Evolutionary conservation across 345 rosid genomes (phyloP).

Genomic region (Balakata baccata): DNA sequence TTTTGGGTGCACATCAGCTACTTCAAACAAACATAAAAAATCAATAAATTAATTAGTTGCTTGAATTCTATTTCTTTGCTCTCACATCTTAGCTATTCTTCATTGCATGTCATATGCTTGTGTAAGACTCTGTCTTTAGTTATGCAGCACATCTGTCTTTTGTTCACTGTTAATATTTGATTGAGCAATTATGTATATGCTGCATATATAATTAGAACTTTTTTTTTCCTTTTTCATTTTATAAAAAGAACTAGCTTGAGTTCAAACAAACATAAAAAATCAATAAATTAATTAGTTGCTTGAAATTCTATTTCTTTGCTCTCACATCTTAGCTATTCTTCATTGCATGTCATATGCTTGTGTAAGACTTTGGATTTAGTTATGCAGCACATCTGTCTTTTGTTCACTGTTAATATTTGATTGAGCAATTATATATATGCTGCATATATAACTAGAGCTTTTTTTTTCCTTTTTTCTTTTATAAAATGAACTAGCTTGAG

Average conservation of each 20-base stretch:
- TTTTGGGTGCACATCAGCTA: neutral
- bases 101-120: neutral
- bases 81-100: neutral
- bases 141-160: neutral
- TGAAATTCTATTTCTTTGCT: neutral
- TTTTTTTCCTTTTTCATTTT: too few relatives aligned
- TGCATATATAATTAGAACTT: too few relatives aligned
- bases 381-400: neutral
- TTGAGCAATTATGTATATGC: neutral
- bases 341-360: neutral
- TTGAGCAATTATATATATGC: neutral
- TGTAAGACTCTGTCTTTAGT: neutral
- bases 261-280: neutral
- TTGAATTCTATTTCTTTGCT: neutral
- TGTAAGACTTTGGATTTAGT: neutral
- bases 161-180: neutral
- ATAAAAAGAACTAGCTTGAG: too few relatives aligned
- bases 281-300: neutral
- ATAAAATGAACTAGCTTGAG: too few relatives aligned
- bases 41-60: neutral
- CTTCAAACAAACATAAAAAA: neutral
- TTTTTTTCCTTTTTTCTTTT: too few relatives aligned
- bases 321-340: neutral
- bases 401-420: neutral
- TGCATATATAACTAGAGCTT: too few relatives aligned